phyloP scores from a whole-genome alignment of 768 basidiomycete species.

The Pleurotus cornucopiae region DNA sequence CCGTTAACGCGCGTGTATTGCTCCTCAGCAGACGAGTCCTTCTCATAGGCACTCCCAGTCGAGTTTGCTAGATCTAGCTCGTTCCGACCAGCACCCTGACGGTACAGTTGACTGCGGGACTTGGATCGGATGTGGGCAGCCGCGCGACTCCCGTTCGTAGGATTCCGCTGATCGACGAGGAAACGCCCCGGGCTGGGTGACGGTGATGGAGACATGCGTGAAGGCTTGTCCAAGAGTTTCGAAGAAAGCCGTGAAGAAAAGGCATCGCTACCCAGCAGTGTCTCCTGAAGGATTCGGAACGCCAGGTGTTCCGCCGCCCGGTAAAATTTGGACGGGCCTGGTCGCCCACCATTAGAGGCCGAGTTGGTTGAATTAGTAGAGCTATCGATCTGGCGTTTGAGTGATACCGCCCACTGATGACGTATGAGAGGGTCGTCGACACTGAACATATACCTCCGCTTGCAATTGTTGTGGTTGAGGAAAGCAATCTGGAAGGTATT shows the following conservation, averaged over 20 bases:
- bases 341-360: slow-evolving; percentile 18
- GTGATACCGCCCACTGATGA: slow-evolving; percentile 66
- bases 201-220: slow-evolving; percentile 11
- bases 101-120: slow-evolving; percentile 67
- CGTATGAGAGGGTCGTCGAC: slow-evolving; percentile 76
- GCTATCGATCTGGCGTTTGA: slow-evolving; percentile 65
- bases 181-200: slow-evolving; percentile 16
- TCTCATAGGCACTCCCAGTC: slow-evolving; percentile 24
- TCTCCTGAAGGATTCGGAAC: slow-evolving; percentile 82
- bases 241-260: slow-evolving; percentile 11
- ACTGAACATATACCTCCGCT: slow-evolving; percentile 93
- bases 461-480: slow-evolving; percentile 55
- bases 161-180: slow-evolving; percentile 14
- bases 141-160: slow-evolving; percentile 9
- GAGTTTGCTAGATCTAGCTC: slow-evolving; percentile 40
- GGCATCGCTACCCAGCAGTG: slow-evolving; percentile 47
- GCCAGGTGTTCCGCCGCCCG: slow-evolving; percentile 72
- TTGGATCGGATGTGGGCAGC: slow-evolving; percentile 54
- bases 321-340: slow-evolving; percentile 43
- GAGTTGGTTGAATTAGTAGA: slow-evolving; percentile 25
- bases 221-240: slow-evolving; percentile 6
- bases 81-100: slow-evolving; percentile 57
- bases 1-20: slow-evolving; percentile 34
- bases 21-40: slow-evolving; percentile 22
- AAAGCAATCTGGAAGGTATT: slow-evolving; percentile 96